phyloP scores from a whole-genome alignment of 225 moss, liverwort and hornwort species.

The Sphagnum tenellum region DNA sequence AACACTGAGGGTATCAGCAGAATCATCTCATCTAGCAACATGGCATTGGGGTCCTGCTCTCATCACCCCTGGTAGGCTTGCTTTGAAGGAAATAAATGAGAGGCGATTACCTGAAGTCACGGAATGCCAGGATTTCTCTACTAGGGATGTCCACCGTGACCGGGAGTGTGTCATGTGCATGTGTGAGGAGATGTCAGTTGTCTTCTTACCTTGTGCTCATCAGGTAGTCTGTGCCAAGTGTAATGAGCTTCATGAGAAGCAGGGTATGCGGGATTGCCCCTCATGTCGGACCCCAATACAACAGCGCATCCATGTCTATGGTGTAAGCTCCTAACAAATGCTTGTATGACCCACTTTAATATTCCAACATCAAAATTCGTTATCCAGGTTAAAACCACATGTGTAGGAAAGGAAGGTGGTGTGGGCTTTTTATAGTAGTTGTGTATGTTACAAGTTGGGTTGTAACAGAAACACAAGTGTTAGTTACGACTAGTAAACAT shows the following conservation, averaged over 20 bases:
- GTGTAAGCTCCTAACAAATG: slow-evolving; percentile 38
- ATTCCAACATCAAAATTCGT: no score
- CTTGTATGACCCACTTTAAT: no score
- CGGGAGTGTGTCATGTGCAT: slow-evolving; percentile 84
- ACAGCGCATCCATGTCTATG: slow-evolving; percentile 66
- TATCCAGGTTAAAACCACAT: no score
- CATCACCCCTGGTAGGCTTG: slow-evolving; percentile 27
- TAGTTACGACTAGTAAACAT: no score
- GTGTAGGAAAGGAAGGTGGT: no score
- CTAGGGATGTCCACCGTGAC: slow-evolving; percentile 48
- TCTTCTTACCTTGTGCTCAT: slow-evolving; percentile 73
- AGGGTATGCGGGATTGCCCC: slow-evolving; percentile 73
- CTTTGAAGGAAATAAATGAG: slow-evolving; percentile 34
- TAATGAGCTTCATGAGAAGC: slow-evolving; percentile 69
- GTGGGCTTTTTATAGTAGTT: no score
- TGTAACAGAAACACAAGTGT: no score
- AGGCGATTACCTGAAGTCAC: slow-evolving; percentile 32
- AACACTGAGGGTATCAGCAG: slow-evolving; percentile 45
- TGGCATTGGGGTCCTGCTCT: slow-evolving; percentile 67
- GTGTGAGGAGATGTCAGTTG: slow-evolving; percentile 74
- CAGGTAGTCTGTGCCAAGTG: slow-evolving; percentile 68
- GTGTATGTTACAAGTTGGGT: no score
- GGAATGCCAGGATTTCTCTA: slow-evolving; percentile 41
- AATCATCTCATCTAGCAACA: slow-evolving; percentile 48
- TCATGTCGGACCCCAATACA: slow-evolving; percentile 67